Percentiles rank a stretch among this genome's conserved stretches.
These are phyloP conservation scores for Lachnellula hyalina DNA, from an alignment of 2,329 filamentous ascomycete species.

Conservation along the genomic window DNA sequence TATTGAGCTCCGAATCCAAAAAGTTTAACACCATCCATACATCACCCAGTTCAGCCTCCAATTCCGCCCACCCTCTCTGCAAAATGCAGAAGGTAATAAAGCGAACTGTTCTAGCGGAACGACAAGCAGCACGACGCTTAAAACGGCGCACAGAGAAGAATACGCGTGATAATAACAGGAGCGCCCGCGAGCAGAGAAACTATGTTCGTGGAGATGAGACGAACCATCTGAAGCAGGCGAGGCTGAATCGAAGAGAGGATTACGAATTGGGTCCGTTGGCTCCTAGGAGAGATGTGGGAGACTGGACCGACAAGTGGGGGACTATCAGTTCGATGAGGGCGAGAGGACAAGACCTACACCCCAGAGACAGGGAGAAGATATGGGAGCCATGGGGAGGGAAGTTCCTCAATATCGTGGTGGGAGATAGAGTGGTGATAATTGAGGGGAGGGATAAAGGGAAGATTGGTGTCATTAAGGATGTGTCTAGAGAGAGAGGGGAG, in stretches of 20 bases:
- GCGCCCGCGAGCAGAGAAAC: slow-evolving; percentile 14
- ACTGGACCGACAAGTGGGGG: slow-evolving; percentile 52
- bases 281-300: slow-evolving; percentile 67
- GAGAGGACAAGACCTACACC: slow-evolving; percentile 25
- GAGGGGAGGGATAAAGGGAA: slow-evolving; percentile 76
- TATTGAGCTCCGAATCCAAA: slow-evolving; percentile 15
- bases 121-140: slow-evolving; percentile 50
- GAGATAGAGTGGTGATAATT: slow-evolving; percentile 78
- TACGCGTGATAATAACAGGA: slow-evolving; percentile 21
- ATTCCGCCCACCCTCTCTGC: slow-evolving; percentile 10
- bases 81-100: slow-evolving; percentile 67
- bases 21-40: slow-evolving; percentile 7
- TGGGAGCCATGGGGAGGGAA: slow-evolving; percentile 34
- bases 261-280: slow-evolving; percentile 75
- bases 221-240: slow-evolving; percentile 41
- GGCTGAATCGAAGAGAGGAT: slow-evolving; percentile 61
- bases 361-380: slow-evolving; percentile 19
- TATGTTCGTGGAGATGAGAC: slow-evolving; percentile 27
- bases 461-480: slow-evolving; percentile 64
- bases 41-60: slow-evolving; percentile 6
- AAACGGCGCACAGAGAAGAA: slow-evolving; percentile 32
- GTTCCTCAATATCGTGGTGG: slow-evolving; percentile 56
- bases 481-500: slow-evolving; percentile 51
- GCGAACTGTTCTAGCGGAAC: slow-evolving; percentile 61
- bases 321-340: slow-evolving; percentile 38